Evolutionary conservation across 1,284 basidiomycete genomes (phyloP).

Genomic region (Pseudozyma pruni): DNA sequence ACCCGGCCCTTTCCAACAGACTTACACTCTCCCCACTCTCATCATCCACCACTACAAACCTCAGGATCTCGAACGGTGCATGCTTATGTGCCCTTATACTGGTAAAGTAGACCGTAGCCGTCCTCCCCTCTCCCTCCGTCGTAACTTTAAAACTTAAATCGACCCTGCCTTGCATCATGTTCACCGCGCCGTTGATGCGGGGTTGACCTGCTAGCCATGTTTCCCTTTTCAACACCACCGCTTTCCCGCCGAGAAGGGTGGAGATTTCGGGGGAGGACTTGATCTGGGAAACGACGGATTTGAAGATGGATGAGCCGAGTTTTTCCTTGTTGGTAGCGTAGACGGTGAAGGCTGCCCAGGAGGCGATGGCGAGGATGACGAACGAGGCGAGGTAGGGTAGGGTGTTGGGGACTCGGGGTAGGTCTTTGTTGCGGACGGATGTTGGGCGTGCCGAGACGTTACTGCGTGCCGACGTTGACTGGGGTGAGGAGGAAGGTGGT

Average conservation of each 20-base stretch:
- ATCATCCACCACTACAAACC: slow-evolving; percentile 55
- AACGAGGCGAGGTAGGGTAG: slow-evolving; percentile 10
- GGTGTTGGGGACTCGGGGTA: slow-evolving; percentile 15
- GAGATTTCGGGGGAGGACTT: slow-evolving; percentile 43
- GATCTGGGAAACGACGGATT: slow-evolving; percentile 46
- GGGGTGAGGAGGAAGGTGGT: background rate
- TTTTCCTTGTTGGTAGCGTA: slow-evolving; percentile 63
- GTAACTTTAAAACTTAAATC: slow-evolving; percentile 54
- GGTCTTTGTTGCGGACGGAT: background rate
- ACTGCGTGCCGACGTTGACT: background rate
- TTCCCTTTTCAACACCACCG: slow-evolving; percentile 16
- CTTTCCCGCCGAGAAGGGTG: slow-evolving; percentile 22
- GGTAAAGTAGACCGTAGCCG: slow-evolving; percentile 58
- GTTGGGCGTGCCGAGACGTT: slow-evolving; percentile 5
- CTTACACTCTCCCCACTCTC: slow-evolving; percentile 15
- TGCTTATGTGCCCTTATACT: slow-evolving; percentile 44
- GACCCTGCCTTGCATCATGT: slow-evolving; percentile 60
- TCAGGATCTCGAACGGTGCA: slow-evolving; percentile 52
- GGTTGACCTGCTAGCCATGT: slow-evolving; percentile 31
- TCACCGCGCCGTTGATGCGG: slow-evolving; percentile 50
- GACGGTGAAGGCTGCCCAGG: slow-evolving; percentile 49
- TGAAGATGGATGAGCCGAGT: slow-evolving; percentile 50
- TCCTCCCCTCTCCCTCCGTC: fast-evolving
- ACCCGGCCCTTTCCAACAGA: slow-evolving; percentile 11
- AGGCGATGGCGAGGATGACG: slow-evolving; percentile 11